These are phyloP conservation scores for Fusarium sp. DNA, from an alignment of 2,329 filamentous ascomycete species.

Conservation along the genomic window DNA sequence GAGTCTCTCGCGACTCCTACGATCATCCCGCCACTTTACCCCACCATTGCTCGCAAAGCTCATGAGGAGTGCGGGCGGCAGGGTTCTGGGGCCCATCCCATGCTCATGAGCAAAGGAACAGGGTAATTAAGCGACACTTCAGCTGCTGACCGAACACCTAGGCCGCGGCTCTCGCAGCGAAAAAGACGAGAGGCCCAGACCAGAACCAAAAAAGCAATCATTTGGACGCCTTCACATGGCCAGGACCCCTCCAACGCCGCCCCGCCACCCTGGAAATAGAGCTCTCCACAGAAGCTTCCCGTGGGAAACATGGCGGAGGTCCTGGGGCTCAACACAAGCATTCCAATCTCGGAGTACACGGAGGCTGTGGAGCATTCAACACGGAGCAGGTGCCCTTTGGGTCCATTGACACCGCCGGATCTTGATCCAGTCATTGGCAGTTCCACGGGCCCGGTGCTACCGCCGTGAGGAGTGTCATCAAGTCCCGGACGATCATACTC, in stretches of 20 bases:
- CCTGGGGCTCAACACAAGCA: conserved; percentile 1
- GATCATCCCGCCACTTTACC: not conserved
- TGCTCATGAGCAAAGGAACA: not conserved
- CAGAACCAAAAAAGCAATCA: conserved; percentile 1
- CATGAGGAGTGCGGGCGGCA: not conserved
- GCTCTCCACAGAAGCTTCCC: conserved; percentile 25
- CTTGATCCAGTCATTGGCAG: conserved; percentile 15
- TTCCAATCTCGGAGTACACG: not conserved
- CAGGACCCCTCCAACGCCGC: conserved; percentile 1
- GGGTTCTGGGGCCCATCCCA: not conserved
- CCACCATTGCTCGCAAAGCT: conserved; percentile 1
- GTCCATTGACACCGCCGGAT: conserved; percentile 24
- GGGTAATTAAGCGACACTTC: not conserved
- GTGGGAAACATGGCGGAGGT: not conserved
- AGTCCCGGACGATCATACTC: conserved; percentile 25
- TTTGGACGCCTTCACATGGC: not conserved
- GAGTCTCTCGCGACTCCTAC: not conserved
- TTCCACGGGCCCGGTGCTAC: conserved; percentile 23
- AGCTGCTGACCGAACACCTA: not conserved
- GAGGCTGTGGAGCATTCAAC: conserved; percentile 2
- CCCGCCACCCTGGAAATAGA: conserved; percentile 3
- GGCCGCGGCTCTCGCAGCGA: not conserved
- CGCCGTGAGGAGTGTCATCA: conserved; percentile 18
- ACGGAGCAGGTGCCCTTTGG: conserved; percentile 8
- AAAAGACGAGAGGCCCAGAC: not conserved